These are phyloP conservation scores for Pisolithus tinctorius DNA, from an alignment of 768 basidiomycete genomes.

Conservation along the genomic window DNA sequence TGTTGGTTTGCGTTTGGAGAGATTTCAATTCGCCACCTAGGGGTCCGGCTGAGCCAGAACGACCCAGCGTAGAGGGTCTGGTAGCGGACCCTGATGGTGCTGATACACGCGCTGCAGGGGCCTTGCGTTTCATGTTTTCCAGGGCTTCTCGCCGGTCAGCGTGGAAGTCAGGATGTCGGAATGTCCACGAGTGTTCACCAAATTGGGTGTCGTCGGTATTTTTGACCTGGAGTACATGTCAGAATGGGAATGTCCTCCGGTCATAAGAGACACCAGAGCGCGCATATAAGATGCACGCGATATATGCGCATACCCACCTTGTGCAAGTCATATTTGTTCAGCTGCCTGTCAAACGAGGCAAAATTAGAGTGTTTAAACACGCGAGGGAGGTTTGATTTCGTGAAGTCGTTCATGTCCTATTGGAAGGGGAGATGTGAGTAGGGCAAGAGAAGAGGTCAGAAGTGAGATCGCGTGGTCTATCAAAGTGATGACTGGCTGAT, in stretches of 20 bases:
- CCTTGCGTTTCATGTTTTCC: constrained; percentile 62
- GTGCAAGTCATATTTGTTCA: constrained; percentile 97
- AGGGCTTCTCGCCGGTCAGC: constrained; percentile 47
- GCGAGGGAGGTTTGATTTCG: constrained; percentile 81
- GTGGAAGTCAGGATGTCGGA: constrained; percentile 48
- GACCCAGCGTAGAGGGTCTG: constrained; percentile 16
- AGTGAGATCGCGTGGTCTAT: not conserved
- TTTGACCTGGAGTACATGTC: constrained; percentile 47
- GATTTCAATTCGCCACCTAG: constrained; percentile 20
- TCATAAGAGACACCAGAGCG: not conserved
- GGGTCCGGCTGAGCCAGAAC: constrained; percentile 19
- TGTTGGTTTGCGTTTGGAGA: constrained; percentile 22
- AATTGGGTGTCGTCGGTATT: constrained; percentile 77
- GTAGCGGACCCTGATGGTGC: constrained; percentile 18
- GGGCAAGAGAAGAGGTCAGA: not conserved
- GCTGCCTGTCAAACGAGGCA: constrained; percentile 84
- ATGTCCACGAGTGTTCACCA: constrained; percentile 52
- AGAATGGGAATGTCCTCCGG: too few relatives aligned
- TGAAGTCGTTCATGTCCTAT: constrained; percentile 93
- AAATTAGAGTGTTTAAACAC: constrained; percentile 97
- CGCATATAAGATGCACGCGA: not conserved
- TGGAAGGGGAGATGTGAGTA: constrained; percentile 4
- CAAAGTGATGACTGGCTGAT: not conserved
- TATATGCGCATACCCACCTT: constrained; percentile 44
- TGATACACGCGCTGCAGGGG: constrained; percentile 32